These are phyloP conservation scores for Syzygium aromaticum DNA, from an alignment of 345 rosid genomes.

Conservation along the genomic window DNA sequence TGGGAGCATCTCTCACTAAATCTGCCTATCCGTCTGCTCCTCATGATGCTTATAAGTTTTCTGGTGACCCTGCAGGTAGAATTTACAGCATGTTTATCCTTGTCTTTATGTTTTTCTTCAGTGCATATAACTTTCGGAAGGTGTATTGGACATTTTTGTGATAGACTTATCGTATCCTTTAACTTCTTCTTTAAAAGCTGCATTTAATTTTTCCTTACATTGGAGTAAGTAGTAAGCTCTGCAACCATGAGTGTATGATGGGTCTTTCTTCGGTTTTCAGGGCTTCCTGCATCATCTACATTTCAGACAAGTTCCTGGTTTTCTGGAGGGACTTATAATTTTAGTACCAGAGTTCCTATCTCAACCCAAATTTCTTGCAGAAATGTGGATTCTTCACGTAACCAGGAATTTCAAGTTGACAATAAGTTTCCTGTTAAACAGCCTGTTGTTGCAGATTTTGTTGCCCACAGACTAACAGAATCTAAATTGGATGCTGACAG, in stretches of 20 bases:
- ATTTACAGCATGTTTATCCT: not conserved
- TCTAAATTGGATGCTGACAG: slow-evolving; percentile 17
- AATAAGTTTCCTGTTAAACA: slow-evolving; percentile 14
- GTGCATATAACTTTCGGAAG: not conserved
- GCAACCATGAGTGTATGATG: not conserved
- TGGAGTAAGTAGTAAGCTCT: not conserved
- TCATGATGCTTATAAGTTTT: slow-evolving; percentile 16
- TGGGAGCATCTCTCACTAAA: slow-evolving; percentile 9
- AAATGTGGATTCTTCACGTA: slow-evolving; percentile 7
- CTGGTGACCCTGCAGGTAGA: slow-evolving; percentile 23
- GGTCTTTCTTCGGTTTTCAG: slow-evolving; percentile 15
- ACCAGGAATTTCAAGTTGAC: not conserved
- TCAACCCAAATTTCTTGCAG: slow-evolving; percentile 17
- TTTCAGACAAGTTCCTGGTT: slow-evolving; percentile 14
- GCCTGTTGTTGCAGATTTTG: slow-evolving; percentile 21
- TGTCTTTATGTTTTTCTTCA: not conserved
- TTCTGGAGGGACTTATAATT: slow-evolving; percentile 18
- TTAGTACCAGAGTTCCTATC: slow-evolving; percentile 12
- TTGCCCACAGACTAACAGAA: slow-evolving; percentile 14
- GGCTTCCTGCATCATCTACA: slow-evolving; percentile 14
- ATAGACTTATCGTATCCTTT: not conserved
- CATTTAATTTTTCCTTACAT: not conserved
- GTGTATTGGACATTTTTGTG: not conserved
- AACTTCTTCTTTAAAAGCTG: not conserved
- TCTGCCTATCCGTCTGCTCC: slow-evolving; percentile 3